These are phyloP conservation scores for Debaryomycetaceae sp. DNA, from an alignment of 1,139 yeast genomes.

Conservation along the genomic window DNA sequence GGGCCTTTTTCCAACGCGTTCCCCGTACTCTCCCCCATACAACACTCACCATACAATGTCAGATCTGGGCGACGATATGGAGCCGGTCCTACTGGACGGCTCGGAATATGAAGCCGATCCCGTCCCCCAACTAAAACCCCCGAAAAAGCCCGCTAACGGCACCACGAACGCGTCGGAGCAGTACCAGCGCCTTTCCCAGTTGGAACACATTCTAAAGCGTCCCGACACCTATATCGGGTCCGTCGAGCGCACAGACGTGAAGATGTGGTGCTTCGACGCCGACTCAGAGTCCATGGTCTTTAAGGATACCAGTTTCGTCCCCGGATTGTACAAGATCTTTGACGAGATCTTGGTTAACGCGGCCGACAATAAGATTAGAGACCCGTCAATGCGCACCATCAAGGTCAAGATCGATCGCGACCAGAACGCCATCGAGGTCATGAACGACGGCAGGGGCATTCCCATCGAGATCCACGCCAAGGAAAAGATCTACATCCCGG, in stretches of 20 bases:
- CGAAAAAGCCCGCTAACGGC: no score
- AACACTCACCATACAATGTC: no score
- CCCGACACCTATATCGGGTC: slow-evolving; percentile 98
- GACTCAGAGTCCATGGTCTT: slow-evolving; percentile 62
- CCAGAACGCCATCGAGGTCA: slow-evolving; percentile 63
- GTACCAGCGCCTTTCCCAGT: slow-evolving; percentile 86
- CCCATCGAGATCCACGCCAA: slow-evolving; percentile 90
- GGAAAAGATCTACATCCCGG: slow-evolving; percentile 90
- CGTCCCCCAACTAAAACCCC: no score
- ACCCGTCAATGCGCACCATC: slow-evolving; percentile 76
- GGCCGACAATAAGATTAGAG: slow-evolving; percentile 96
- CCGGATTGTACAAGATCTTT: slow-evolving; percentile 92
- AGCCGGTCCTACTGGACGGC: no score
- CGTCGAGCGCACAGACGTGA: slow-evolving; percentile 67
- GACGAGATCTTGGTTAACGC: slow-evolving; percentile 98
- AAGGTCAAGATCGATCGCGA: slow-evolving; percentile 74
- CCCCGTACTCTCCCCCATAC: no score
- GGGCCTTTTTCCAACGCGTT: no score
- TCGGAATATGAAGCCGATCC: no score
- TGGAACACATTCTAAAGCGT: slow-evolving; percentile 92
- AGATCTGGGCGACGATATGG: no score
- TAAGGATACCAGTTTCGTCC: slow-evolving; percentile 70
- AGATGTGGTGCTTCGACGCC: slow-evolving; percentile 80
- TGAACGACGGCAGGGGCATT: slow-evolving; percentile 92
- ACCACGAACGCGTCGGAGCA: slow-evolving; percentile 48